A percentile compares a stretch with the other conserved stretches of the same genome.
Evolutionary conservation across 2,329 filamentous ascomycete genomes (phyloP).

Genomic region (Colletotrichum sp.): DNA sequence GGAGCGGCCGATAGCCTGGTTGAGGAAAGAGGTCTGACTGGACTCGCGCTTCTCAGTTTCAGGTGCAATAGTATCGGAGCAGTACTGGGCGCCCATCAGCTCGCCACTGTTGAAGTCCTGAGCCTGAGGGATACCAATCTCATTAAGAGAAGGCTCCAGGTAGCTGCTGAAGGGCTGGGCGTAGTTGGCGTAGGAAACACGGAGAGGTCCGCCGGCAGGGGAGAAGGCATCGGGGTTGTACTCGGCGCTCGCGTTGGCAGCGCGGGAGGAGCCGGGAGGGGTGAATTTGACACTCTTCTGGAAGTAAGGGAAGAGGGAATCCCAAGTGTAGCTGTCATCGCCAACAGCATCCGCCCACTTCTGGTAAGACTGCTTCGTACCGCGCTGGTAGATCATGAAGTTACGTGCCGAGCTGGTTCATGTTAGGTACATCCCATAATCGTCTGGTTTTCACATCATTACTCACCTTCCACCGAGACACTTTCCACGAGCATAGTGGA

Average conservation of each 20-base stretch:
- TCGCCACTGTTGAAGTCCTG: constrained; percentile 45
- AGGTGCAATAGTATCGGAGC: constrained; percentile 31
- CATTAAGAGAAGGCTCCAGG: constrained; percentile 36
- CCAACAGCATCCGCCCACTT: constrained; percentile 36
- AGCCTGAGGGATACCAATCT: constrained; percentile 39
- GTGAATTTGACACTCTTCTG: constrained; percentile 35
- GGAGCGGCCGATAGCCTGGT: constrained; percentile 25
- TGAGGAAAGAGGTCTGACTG: constrained; percentile 14
- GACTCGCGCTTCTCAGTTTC: constrained; percentile 33
- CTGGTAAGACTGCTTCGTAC: constrained; percentile 27
- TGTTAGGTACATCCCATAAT: background rate
- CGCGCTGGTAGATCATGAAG: constrained; percentile 32
- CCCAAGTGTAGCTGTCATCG: constrained; percentile 32
- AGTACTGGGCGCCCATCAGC: constrained; percentile 38
- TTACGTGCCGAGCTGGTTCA: constrained; percentile 27
- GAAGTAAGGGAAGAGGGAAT: constrained; percentile 34
- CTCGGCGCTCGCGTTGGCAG: constrained; percentile 25
- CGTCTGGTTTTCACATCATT: background rate
- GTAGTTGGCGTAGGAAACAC: constrained; percentile 30
- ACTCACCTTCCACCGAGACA: constrained; percentile 31
- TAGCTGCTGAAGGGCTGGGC: constrained; percentile 26
- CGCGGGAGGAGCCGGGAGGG: constrained; percentile 26
- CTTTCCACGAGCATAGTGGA: constrained; percentile 43
- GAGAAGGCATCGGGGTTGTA: constrained; percentile 27
- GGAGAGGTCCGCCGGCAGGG: constrained; percentile 31